Conservation (phyloP, 2,329 filamentous ascomycete genomes). For the Onygenales sp. region DNA sequence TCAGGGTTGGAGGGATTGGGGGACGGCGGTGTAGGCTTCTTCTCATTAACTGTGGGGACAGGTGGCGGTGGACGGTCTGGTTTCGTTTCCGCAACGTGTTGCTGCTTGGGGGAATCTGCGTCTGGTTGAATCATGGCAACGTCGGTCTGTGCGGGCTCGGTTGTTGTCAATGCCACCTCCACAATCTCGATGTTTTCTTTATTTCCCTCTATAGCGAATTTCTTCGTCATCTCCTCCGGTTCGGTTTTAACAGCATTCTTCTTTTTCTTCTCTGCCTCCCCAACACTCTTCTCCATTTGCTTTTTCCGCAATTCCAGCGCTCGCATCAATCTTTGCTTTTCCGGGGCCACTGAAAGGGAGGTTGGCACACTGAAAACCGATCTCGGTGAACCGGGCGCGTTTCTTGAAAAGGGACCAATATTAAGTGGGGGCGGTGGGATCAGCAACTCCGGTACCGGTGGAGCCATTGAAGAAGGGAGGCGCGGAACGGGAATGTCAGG, state of each 20-base stretch:
- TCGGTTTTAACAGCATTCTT: slow-evolving; percentile 7
- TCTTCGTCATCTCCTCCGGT: slow-evolving; percentile 9
- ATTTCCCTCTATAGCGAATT: not conserved
- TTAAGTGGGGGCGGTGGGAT: slow-evolving; percentile 27
- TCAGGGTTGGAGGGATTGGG: slow-evolving; percentile 15
- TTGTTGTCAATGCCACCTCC: not conserved
- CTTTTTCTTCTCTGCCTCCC: slow-evolving; percentile 20
- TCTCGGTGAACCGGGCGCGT: slow-evolving; percentile 23
- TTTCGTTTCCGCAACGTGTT: not conserved
- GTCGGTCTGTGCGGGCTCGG: not conserved
- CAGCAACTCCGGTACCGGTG: slow-evolving; percentile 30
- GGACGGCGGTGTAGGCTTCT: slow-evolving; percentile 8
- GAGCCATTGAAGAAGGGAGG: slow-evolving; percentile 20
- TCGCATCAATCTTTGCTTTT: slow-evolving; percentile 89
- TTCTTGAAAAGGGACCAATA: slow-evolving; percentile 22
- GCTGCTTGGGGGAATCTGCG: not conserved
- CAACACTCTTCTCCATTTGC: slow-evolving; percentile 46
- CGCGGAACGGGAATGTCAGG: slow-evolving; percentile 23
- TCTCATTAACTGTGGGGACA: not conserved
- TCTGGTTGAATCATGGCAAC: not conserved
- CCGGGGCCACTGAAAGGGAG: slow-evolving; percentile 61
- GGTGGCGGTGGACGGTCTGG: not conserved
- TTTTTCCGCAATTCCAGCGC: slow-evolving; percentile 83
- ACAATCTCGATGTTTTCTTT: slow-evolving; percentile 3
- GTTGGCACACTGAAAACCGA: slow-evolving; percentile 35